Evolutionary conservation across 139 green algal genomes (phyloP).

Genomic region (Picochlorum sp.): DNA sequence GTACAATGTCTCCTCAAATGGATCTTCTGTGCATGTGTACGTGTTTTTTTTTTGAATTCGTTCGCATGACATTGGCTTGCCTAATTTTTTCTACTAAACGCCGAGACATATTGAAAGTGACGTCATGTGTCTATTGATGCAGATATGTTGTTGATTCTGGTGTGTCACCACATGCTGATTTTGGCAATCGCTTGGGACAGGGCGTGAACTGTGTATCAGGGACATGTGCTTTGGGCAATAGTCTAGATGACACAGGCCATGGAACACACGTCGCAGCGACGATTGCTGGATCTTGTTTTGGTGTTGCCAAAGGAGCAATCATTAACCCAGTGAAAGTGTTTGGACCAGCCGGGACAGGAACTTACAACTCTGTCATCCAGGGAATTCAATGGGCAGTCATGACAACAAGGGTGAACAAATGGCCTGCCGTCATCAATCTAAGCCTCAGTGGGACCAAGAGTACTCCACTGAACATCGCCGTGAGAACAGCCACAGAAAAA

Average conservation of each 20-base stretch:
- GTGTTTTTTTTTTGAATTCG: constrained; percentile 6
- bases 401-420: constrained; percentile 17
- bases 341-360: constrained; percentile 29
- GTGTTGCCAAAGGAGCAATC: constrained; percentile 52
- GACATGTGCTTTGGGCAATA: neutral
- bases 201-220: constrained; percentile 6
- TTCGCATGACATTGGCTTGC: too few species aligned
- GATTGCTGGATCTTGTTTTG: constrained; percentile 39
- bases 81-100: too few species aligned
- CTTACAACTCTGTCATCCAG: constrained; percentile 45
- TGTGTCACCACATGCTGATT: constrained; percentile 43
- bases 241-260: constrained; percentile 46
- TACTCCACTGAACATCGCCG: constrained; percentile 44
- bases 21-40: constrained; percentile 22
- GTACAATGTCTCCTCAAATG: neutral
- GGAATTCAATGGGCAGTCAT: constrained; percentile 39
- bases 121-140: too few species aligned
- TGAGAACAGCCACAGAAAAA: constrained; percentile 4
- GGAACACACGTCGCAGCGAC: constrained; percentile 57
- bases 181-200: constrained; percentile 13
- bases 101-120: too few species aligned
- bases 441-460: constrained; percentile 42
- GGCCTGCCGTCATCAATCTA: constrained; percentile 47
- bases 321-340: constrained; percentile 35
- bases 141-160: constrained; percentile 31